Evolutionary conservation across 2,329 filamentous ascomycete species (phyloP).

Genomic region (Bipolaris cookei): DNA sequence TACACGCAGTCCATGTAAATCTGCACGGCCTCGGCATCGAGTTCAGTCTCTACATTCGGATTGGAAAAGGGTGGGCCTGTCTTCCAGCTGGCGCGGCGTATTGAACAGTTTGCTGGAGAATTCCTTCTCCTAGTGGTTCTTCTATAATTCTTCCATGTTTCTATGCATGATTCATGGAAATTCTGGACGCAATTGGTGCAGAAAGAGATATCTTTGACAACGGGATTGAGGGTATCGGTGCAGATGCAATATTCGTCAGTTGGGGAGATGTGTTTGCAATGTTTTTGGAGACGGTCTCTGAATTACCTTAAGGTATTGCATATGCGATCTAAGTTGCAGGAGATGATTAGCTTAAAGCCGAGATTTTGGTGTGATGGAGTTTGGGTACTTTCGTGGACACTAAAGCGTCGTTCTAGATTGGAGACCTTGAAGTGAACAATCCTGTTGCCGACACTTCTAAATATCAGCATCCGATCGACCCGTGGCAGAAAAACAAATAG

Average conservation of each 20-base stretch:
- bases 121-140: background rate
- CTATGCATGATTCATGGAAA: slow-evolving; percentile 23
- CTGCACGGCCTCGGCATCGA: slow-evolving; percentile 8
- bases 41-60: background rate
- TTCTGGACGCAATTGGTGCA: slow-evolving; percentile 29
- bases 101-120: slow-evolving; percentile 14
- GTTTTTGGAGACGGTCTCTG: slow-evolving; percentile 17
- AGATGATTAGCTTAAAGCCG: background rate
- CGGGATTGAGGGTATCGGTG: slow-evolving; percentile 14
- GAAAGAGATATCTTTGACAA: slow-evolving; percentile 17
- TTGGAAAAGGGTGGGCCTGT: background rate
- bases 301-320: slow-evolving; percentile 27
- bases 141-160: slow-evolving; percentile 4
- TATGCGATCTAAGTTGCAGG: slow-evolving; percentile 22
- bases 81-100: slow-evolving; percentile 24
- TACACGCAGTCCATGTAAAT: slow-evolving; percentile 27
- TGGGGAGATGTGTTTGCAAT: slow-evolving; percentile 17
- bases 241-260: slow-evolving; percentile 29
- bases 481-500: too few species aligned
- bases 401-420: slow-evolving; percentile 16
- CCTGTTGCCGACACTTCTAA: slow-evolving; percentile 9
- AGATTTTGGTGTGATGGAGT: background rate
- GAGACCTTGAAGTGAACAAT: slow-evolving; percentile 13
- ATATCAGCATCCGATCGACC: background rate
- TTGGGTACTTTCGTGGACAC: slow-evolving; percentile 22